Conservation (phyloP, 768 basidiomycete genomes). For the Tylopilus balloui region DNA sequence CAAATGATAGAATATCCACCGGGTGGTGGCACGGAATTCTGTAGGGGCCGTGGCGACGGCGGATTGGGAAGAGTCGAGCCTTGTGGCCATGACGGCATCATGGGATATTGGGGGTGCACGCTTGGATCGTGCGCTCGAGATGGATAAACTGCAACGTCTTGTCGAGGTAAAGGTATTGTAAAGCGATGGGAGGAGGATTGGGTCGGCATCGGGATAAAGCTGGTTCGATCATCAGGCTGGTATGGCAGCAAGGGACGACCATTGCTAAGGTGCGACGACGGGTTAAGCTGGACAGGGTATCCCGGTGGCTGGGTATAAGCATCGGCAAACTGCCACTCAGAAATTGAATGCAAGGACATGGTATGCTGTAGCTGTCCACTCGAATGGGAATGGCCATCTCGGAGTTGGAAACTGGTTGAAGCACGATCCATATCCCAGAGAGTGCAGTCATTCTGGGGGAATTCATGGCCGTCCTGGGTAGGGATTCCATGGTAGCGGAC, state of each 20-base stretch:
- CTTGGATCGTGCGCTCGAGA: constrained; percentile 2
- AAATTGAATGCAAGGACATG: neutral
- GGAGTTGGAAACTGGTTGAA: constrained; percentile 1
- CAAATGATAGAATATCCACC: neutral
- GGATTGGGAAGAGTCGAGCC: neutral
- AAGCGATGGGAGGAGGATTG: constrained; percentile 1
- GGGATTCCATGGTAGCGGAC: neutral
- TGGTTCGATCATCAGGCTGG: constrained; percentile 2
- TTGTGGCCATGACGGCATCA: constrained; percentile 3
- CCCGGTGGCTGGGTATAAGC: neutral
- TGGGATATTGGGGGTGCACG: neutral
- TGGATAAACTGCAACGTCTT: neutral
- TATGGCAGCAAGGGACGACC: neutral
- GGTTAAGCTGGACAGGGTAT: neutral
- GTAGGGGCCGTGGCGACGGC: neutral
- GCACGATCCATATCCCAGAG: constrained; percentile 1
- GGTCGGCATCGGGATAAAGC: neutral
- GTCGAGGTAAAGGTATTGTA: constrained; percentile 1
- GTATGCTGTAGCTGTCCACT: constrained; percentile 1
- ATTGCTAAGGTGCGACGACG: neutral
- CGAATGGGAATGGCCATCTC: neutral
- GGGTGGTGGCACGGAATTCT: neutral
- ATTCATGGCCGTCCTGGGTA: neutral
- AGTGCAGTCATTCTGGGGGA: neutral
- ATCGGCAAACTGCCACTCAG: constrained; percentile 8